Conservation (phyloP, 2,329 filamentous ascomycete genomes). For the Nemania serpens region DNA sequence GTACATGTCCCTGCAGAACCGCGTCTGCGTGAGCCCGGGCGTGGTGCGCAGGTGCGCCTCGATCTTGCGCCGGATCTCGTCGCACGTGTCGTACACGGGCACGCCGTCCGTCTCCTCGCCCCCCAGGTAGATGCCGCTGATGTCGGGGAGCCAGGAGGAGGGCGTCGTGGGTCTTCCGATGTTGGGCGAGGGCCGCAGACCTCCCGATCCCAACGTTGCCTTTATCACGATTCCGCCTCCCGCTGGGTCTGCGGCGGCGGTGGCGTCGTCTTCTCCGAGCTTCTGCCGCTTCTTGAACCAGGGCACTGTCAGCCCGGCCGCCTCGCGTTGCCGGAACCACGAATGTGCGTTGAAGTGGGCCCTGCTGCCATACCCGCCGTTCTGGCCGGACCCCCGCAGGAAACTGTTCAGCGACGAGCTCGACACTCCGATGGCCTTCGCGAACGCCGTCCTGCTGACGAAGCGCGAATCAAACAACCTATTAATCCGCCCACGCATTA, state of each 20-base stretch:
- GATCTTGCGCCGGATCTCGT: slow-evolving; percentile 62
- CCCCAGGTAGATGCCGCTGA: slow-evolving; percentile 48
- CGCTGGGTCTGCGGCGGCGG: too few species aligned
- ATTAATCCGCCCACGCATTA: slow-evolving; percentile 32
- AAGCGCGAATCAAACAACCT: slow-evolving; percentile 32
- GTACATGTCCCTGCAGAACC: slow-evolving; percentile 52
- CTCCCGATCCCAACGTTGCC: too few species aligned
- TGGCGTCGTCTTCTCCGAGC: slow-evolving; percentile 23
- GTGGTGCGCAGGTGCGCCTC: slow-evolving; percentile 50
- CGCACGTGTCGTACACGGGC: slow-evolving; percentile 60
- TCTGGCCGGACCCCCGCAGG: slow-evolving; percentile 23
- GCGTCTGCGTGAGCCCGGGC: slow-evolving; percentile 53
- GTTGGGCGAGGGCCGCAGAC: too few species aligned
- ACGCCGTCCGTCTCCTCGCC: slow-evolving; percentile 52
- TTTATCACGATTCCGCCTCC: too few species aligned
- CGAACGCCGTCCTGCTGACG: slow-evolving; percentile 36
- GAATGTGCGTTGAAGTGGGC: slow-evolving; percentile 27
- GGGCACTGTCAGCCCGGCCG: slow-evolving; percentile 34
- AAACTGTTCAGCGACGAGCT: slow-evolving; percentile 25
- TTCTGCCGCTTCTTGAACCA: slow-evolving; percentile 35
- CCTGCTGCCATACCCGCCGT: slow-evolving; percentile 21
- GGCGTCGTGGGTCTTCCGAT: too few species aligned
- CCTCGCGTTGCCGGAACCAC: slow-evolving; percentile 36
- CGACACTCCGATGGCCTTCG: slow-evolving; percentile 25
- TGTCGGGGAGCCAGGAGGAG: slow-evolving; percentile 37